Evolutionary conservation across 176 grass and related monocot genomes (phyloP).

Genomic region (Eleusine indica): DNA sequence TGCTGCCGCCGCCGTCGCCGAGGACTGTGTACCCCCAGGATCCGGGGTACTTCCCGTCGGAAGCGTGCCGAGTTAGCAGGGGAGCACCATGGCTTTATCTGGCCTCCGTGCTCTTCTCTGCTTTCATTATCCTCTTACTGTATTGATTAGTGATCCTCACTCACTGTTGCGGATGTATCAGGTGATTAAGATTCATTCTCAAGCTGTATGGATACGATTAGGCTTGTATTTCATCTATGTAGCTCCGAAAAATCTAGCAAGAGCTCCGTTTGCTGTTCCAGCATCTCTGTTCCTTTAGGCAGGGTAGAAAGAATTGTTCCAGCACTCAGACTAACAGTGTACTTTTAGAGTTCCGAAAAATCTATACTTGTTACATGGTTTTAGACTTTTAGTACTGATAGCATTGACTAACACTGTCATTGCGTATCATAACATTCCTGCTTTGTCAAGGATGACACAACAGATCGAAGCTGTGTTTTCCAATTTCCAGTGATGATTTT

Average conservation of each 20-base stretch:
- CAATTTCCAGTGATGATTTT: not conserved
- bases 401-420: not conserved
- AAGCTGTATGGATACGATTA: not conserved
- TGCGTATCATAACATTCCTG: not conserved
- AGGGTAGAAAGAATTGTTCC: not conserved
- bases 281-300: not conserved
- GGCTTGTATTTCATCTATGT: not conserved
- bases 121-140: conserved; percentile 37
- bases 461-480: not conserved
- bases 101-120: conserved; percentile 5
- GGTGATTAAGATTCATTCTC: not conserved
- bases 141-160: not conserved
- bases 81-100: conserved; percentile 19
- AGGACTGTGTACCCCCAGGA: conserved; percentile 41
- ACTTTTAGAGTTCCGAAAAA: not conserved
- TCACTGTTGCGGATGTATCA: not conserved
- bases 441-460: not conserved
- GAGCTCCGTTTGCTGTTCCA: not conserved
- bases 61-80: not conserved
- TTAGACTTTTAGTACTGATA: not conserved
- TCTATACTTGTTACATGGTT: not conserved
- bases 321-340: not conserved
- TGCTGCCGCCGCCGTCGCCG: not conserved
- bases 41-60: conserved; percentile 45
- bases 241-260: conserved; percentile 9